Evolutionary conservation across 78 protist genomes (phyloP), one percentile per base, ranked within the genome.

Genomic region (Polysphondylium violaceum): DNA sequence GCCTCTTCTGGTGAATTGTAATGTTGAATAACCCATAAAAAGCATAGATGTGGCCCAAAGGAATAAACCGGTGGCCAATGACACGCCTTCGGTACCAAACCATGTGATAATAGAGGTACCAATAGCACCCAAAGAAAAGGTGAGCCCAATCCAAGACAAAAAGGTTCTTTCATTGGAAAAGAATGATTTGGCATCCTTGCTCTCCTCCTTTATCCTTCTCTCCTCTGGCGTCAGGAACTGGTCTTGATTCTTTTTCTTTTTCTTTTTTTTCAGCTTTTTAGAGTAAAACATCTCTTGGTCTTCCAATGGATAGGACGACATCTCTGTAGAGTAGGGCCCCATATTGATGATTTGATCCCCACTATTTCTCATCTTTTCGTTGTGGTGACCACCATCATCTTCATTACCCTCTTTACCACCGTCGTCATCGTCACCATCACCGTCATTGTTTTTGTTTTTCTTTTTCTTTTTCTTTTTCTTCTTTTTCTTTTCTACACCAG

Each of bases 81-180:
- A 83, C 1, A 83, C 91, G 69, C 91, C 91, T 21, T 83, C 91
- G 58, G 71, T 83, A 23, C 91, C 91, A 69, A 83, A 83, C 71
- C 75, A 83, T 29, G 91, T 83, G 19, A 83, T 69, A 38, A 83
- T 83, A 11, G 91, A 68, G 7, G 91, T 83, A 40, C 91, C 91
- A 35, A 83, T 83, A 17, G 91, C 91, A 58, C 91, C 91, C 19
- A 83, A 56, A 23, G 79, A 69, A 59, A 83, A 83, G 31, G 91
- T 83, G 19, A 83, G 41, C 44, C 88, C 88, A 19, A 83, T 83
- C 91, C 91, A 83, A 12, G 72, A 44, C 25, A 83, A n/a, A 59
- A 83, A 83, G 3, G 91, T 83, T 69, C 91, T 67, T 44, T 83
- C 91, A 44, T 83, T 83, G 7, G 91, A 83, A 43, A 83, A 83